Evolutionary conservation across 2,329 filamentous ascomycete species (phyloP), one percentile per base, ranked within the genome.

Genomic region (Basipetospora sp.): DNA sequence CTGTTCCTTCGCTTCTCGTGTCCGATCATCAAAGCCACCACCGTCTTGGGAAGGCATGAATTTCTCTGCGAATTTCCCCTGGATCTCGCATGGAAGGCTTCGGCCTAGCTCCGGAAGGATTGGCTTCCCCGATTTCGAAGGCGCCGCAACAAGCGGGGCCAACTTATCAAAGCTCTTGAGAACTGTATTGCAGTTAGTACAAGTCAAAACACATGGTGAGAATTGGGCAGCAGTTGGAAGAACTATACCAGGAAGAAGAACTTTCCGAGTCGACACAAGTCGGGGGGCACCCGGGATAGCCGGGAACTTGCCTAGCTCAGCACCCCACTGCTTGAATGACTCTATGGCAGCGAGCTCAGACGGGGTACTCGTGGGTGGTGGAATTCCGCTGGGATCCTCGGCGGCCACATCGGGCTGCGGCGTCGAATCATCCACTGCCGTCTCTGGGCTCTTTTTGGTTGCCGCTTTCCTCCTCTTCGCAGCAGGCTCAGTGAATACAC

Each of bases 81-180:
- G 62, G 4, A 64, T 56, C 43, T 65, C 62, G 31, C 60, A 63
- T 3, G 62, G 60, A 11, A 65, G 50, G 9, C 47, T 48, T 33
- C 56, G 57, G 4, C 55, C 56, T 20, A 62, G 40, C 25, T 60
- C 58, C 1, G 59, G 56, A 2, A 64, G 49, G 36, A 63, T 54
- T 3, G 51, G 45, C 29, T 54, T 58, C 8, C 58, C 55, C 16
- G 52, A 62, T 29, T 53, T 54, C 11, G 60, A 48, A 6, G 62
- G 58, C 15, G 60, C 42, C 5, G 62, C 60, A 13, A 65, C 57
- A 18, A 64, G 47, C 5, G 62, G 62, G 1, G 58, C 52, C 26
- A 65, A 49, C 42, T 64, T 63, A 32, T 65, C 62, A 38, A 62
- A 63, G 38, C 58, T 62, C 44, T 64, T 65, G 4, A 60, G 59